These are phyloP conservation scores for Penicillium coprophilum DNA, from an alignment of 495 filamentous ascomycete species.

Conservation along the genomic window DNA sequence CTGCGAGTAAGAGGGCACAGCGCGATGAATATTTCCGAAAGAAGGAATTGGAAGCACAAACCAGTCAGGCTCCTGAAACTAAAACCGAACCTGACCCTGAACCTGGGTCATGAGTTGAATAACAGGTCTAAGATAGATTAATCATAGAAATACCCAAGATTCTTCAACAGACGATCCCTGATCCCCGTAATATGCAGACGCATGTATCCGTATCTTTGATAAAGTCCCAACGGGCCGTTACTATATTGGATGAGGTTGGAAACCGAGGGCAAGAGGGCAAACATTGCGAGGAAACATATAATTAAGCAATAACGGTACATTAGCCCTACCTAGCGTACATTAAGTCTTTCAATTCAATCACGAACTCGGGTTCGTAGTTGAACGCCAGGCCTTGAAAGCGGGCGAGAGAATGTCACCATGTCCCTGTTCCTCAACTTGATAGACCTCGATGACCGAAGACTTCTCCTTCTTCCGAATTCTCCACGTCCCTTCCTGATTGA, in stretches of 20 bases:
- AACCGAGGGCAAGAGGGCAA: no score
- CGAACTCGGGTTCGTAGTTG: not conserved
- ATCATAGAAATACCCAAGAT: conserved; percentile 4
- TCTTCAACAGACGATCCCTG: no score
- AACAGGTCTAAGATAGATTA: not conserved
- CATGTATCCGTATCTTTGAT: no score
- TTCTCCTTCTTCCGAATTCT: conserved; percentile 64
- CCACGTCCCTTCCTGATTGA: conserved; percentile 77
- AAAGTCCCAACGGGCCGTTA: no score
- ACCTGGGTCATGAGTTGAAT: not conserved
- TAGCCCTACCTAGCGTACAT: not conserved
- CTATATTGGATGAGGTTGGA: no score
- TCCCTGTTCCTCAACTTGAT: conserved; percentile 67
- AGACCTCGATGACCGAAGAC: conserved; percentile 64
- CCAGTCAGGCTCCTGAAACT: conserved; percentile 2
- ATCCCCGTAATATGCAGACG: no score
- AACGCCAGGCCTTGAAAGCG: conserved; percentile 75
- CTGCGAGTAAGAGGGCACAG: conserved; percentile 31
- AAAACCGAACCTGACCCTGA: no score
- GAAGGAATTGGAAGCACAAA: conserved; percentile 15
- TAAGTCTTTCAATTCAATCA: not conserved
- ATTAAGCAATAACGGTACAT: not conserved
- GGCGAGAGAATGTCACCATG: conserved; percentile 74
- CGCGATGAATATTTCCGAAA: conserved; percentile 35
- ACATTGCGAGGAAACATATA: not conserved